Base-by-base conservation (phyloP, 129 eudicot species). In the Artemisia tridentata region DNA sequence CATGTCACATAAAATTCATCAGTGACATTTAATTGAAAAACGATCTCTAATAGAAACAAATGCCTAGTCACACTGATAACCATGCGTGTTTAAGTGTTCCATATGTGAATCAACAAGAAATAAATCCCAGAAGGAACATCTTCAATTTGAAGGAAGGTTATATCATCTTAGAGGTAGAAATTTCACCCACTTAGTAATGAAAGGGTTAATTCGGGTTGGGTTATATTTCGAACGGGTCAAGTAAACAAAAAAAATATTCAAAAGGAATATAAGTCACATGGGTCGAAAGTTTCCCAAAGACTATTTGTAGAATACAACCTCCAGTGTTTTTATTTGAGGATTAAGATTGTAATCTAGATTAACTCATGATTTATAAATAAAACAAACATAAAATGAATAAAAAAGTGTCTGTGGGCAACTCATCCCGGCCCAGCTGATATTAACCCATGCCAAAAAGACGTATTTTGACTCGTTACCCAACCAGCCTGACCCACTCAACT, bases 1-100 rank as follows among this genome's bases (percentile, higher is more conserved):
- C 60, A 78, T 65, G 69, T 59, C 45, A 63, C 59, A 65, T 16
- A 47, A 19, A 49, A 63, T 38, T 31, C n/a, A 38, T 38, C 14
- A 63, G 14, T 13, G 51, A 7, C 49, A n/a, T 61, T 47, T 27
- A 3, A 63, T 63, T n/a, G 11, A 46, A 51, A 13, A 19, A 41
- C 34, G 14, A 69, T n/a, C 9, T 21, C 20, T 60, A 4, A 17
- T 17, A 48, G 20, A 72, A 51, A 8, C 16, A 19, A 61, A 12
- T 20, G 45, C 19, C 11, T 57, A 58, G 18, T 20, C 16, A 41
- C 9, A n/a, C 13, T 7, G 3, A 18, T 57, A 52, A 15, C 58
- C 51, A 68, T 14, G 31, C 20, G 20, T 12, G 17, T 34, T 25
- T 2, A 67, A 49, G n/a, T 27, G 1, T 68, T 50, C 14, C 25